These are phyloP conservation scores for Pichia thaimueangensis DNA, from an alignment of 805 yeast genomes.

Conservation along the genomic window DNA sequence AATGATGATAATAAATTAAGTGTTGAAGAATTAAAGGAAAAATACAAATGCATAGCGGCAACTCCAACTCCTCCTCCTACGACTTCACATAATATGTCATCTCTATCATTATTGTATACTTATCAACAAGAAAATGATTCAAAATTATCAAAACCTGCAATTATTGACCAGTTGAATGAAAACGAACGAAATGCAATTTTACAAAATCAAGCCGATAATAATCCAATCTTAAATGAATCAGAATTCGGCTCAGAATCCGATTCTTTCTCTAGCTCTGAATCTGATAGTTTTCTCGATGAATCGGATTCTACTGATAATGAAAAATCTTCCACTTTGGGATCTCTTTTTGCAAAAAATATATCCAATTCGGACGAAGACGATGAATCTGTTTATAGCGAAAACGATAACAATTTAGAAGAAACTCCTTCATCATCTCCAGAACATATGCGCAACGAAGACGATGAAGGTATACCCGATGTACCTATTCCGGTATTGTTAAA, in stretches of 20 bases:
- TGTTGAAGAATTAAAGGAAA: constrained; percentile 48
- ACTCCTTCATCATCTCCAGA: constrained; percentile 35
- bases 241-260: too few species aligned
- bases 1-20: constrained; percentile 44
- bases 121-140: too few species aligned
- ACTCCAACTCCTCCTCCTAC: too few species aligned
- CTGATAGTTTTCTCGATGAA: constrained; percentile 22
- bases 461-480: constrained; percentile 53
- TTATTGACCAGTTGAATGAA: constrained; percentile 25
- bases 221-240: constrained; percentile 19
- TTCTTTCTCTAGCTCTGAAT: constrained; percentile 11
- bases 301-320: constrained; percentile 14
- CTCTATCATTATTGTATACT: too few species aligned
- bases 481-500: constrained; percentile 70
- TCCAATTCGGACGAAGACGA: constrained; percentile 25
- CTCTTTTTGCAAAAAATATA: constrained; percentile 28
- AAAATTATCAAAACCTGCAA: too few species aligned
- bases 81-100: too few species aligned
- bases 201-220: constrained; percentile 15
- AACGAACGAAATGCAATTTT: constrained; percentile 19
- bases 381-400: constrained; percentile 30
- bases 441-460: constrained; percentile 20
- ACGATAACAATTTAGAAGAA: constrained; percentile 18
- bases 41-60: too few species aligned
- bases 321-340: constrained; percentile 28